Conservation (phyloP, 2,329 filamentous ascomycete genomes). For the Colletotrichum aenigma region DNA sequence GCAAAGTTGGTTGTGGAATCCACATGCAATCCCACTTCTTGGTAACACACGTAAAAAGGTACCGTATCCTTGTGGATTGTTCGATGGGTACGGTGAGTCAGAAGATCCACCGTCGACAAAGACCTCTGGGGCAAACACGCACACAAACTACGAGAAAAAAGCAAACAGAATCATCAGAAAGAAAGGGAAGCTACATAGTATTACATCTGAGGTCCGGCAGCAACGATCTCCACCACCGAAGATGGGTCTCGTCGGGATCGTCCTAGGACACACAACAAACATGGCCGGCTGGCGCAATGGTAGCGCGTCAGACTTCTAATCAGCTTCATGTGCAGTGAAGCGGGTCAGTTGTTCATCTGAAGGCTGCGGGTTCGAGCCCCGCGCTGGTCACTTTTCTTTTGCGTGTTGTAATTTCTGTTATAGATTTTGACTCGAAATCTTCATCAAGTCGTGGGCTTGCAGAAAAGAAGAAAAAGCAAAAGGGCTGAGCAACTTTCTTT, state of each 20-base stretch:
- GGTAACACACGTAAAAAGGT: neutral
- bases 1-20: neutral
- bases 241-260: neutral
- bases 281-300: constrained; percentile 20
- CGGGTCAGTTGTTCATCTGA: neutral
- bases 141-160: neutral
- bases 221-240: neutral
- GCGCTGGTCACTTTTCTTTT: constrained; percentile 9
- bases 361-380: constrained; percentile 20
- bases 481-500: too few relatives aligned
- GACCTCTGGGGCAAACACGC: neutral
- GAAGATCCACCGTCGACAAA: neutral
- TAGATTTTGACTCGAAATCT: too few relatives aligned
- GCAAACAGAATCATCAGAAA: neutral
- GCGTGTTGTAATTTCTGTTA: neutral
- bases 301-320: constrained; percentile 20
- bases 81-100: constrained; percentile 3
- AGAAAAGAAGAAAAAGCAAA: too few relatives aligned
- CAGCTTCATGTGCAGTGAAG: neutral
- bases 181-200: neutral
- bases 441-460: too few relatives aligned
- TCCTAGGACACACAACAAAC: too few relatives aligned
- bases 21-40: neutral
- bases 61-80: neutral
- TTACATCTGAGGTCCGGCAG: neutral